Conservation (phyloP, 2,329 filamentous ascomycete genomes). For the Magnaporthiopsis rhizophila region DNA sequence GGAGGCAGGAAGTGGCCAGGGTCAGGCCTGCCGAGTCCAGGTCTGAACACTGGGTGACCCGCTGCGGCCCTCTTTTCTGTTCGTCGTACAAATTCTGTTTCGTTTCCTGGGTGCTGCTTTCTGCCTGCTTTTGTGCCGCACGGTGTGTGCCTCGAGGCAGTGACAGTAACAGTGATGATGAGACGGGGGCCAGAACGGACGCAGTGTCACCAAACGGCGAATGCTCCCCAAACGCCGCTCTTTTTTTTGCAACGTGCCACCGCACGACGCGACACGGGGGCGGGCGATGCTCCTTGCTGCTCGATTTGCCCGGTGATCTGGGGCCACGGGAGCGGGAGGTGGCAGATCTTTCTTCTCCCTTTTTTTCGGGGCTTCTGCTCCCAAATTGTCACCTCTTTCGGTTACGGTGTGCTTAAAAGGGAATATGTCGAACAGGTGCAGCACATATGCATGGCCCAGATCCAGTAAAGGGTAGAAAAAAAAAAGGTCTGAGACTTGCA, state of each 20-base stretch:
- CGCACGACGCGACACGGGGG: not conserved
- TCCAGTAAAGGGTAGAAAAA: not conserved
- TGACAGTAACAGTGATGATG: not conserved
- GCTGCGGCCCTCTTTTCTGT: not conserved
- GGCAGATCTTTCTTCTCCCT: not conserved
- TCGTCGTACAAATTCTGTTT: not conserved
- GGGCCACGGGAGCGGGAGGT: not conserved
- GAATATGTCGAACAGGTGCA: not conserved
- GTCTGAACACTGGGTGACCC: not conserved
- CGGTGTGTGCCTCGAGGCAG: not conserved
- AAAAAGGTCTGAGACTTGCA: not conserved
- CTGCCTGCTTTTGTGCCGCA: not conserved
- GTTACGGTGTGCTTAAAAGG: not conserved
- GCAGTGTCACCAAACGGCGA: not conserved
- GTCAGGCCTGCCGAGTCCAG: not conserved
- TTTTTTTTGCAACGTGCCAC: not conserved
- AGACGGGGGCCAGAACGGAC: not conserved
- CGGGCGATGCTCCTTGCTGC: not conserved
- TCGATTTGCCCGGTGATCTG: not conserved
- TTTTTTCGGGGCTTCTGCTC: not conserved
- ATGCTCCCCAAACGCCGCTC: not conserved
- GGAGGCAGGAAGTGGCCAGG: not conserved
- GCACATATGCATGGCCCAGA: not conserved
- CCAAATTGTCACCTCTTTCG: not conserved
- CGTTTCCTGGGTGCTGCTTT: not conserved